phyloP scores from a whole-genome alignment of 345 rosid species.

The Salix brachista region DNA sequence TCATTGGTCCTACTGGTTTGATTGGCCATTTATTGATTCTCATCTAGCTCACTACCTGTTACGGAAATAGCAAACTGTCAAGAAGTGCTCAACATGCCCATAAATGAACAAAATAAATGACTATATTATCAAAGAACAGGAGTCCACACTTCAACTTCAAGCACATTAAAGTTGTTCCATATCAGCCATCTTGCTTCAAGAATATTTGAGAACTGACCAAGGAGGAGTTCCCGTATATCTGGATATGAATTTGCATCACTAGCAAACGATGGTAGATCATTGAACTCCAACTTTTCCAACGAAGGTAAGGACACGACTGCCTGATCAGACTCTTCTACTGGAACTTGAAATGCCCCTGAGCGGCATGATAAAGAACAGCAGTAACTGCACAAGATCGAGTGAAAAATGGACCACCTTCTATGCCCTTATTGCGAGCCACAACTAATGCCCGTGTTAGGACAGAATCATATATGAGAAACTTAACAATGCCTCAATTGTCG shows the following conservation, averaged over 20 bases:
- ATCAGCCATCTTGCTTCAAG: slow-evolving; percentile 9
- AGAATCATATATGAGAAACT: slow-evolving; percentile 41
- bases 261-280: slow-evolving; percentile 6
- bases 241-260: not conserved
- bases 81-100: too few species aligned
- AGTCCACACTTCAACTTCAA: slow-evolving; percentile 16
- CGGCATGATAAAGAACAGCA: slow-evolving; percentile 32
- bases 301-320: not conserved
- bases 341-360: not conserved
- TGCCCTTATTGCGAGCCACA: slow-evolving; percentile 35
- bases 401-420: slow-evolving; percentile 35
- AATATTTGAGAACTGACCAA: slow-evolving; percentile 11
- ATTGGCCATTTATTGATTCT: slow-evolving; percentile 9
- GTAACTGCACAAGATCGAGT: slow-evolving; percentile 45
- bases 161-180: slow-evolving; percentile 3
- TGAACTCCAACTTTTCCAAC: not conserved
- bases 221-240: not conserved
- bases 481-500: slow-evolving; percentile 23
- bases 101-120: too few species aligned
- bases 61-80: not conserved
- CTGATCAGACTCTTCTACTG: not conserved
- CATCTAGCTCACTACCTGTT: slow-evolving; percentile 31
- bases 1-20: slow-evolving; percentile 26
- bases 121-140: too few species aligned
- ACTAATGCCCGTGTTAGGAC: slow-evolving; percentile 44